These are phyloP conservation scores for Chenopodium berlandieri DNA, from an alignment of 148 eudicot genomes.

Conservation along the genomic window DNA sequence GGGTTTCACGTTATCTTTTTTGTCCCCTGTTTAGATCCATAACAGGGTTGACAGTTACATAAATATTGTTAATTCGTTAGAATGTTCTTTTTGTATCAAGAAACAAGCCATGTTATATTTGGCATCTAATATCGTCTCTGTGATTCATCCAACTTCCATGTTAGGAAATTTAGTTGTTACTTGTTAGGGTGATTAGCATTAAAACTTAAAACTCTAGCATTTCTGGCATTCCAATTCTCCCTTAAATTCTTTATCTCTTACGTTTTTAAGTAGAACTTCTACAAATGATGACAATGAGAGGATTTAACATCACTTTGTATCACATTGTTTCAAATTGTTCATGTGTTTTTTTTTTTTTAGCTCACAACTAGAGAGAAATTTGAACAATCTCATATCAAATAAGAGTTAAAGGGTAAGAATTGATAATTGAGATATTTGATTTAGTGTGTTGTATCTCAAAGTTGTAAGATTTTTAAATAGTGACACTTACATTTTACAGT, in stretches of 20 bases:
- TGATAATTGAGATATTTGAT: not conserved
- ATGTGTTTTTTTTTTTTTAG: too few species aligned
- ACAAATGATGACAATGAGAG: not conserved
- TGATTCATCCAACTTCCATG: slow-evolving; percentile 4
- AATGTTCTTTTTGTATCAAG: slow-evolving; percentile 4
- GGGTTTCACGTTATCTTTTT: slow-evolving; percentile 10
- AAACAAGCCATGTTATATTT: slow-evolving; percentile 6
- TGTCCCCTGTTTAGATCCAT: slow-evolving; percentile 9
- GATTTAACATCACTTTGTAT: not conserved
- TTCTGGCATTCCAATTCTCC: too few species aligned
- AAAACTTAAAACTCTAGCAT: not conserved
- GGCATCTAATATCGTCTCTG: slow-evolving; percentile 2
- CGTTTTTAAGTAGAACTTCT: not conserved
- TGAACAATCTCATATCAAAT: not conserved
- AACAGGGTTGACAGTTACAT: slow-evolving; percentile 6
- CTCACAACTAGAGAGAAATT: not conserved
- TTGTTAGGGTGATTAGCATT: not conserved
- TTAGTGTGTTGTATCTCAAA: not conserved
- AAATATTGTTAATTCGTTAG: not conserved
- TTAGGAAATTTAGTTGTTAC: not conserved
- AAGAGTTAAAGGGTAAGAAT: too few species aligned
- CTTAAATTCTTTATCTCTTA: not conserved
- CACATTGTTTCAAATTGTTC: not conserved
- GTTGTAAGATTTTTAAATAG: not conserved
- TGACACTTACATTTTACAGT: not conserved